Conservation (phyloP, 257 asterid species). For the Cruciata laevipes region DNA sequence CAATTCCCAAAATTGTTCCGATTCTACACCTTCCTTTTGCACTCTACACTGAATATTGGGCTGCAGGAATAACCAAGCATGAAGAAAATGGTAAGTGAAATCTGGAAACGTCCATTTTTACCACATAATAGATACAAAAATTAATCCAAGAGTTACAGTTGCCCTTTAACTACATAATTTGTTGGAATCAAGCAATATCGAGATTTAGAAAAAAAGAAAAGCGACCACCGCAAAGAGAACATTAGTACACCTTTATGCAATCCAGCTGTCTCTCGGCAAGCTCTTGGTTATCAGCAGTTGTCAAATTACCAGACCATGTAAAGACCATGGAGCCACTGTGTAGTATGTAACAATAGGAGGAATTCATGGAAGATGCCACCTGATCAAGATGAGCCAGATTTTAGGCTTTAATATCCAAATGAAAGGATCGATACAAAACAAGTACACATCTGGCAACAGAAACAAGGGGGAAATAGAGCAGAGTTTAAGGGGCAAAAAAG, state of each 20-base stretch:
- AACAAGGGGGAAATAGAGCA: background rate
- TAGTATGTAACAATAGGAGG: slow-evolving; percentile 86
- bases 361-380: slow-evolving; percentile 90
- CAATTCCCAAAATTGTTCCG: slow-evolving; percentile 95
- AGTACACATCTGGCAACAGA: background rate
- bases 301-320: slow-evolving; percentile 86
- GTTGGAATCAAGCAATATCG: background rate
- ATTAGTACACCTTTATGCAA: slow-evolving; percentile 61
- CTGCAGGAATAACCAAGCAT: slow-evolving; percentile 37
- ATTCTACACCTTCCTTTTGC: slow-evolving; percentile 92
- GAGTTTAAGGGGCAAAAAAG: slow-evolving; percentile 1
- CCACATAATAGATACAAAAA: background rate
- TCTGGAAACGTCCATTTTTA: background rate
- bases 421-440: slow-evolving; percentile 4
- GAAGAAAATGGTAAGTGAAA: slow-evolving; percentile 6
- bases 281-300: slow-evolving; percentile 85
- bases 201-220: background rate
- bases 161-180: background rate
- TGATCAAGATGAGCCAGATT: slow-evolving; percentile 30
- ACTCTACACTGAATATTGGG: slow-evolving; percentile 79
- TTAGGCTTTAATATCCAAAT: slow-evolving; percentile 17
- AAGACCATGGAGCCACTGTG: slow-evolving; percentile 75
- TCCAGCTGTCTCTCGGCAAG: slow-evolving; percentile 97
- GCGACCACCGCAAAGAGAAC: slow-evolving; percentile 12
- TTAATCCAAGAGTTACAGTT: background rate